Evolutionary conservation across 2,329 filamentous ascomycete genomes (phyloP), one percentile per base, ranked within the genome.

Genomic region (Nigrograna mackinnonii): DNA sequence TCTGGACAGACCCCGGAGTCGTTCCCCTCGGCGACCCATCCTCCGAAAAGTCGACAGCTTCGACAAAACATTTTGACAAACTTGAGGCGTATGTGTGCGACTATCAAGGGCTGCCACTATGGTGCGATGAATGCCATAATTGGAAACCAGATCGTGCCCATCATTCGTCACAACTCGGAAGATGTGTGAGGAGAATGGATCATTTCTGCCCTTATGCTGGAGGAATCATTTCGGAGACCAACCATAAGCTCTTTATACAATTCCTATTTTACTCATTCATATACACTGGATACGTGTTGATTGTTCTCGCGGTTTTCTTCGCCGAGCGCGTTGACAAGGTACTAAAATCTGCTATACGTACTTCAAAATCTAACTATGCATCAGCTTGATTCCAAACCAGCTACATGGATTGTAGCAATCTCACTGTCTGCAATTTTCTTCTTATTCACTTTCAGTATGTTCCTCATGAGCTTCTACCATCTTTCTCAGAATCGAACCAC

Each of bases 171-270:
- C 89, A 95, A 62, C 74, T 94, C 11, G 83, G 83, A 37, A 79
- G 90, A 32, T 97, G 92, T 60, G 87, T 95, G 17, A 74, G 80
- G 30, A 94, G 94, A 59, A 94, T 96, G 87, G 92, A 97, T 50
- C 92, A 97, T 62, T 94, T 91, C 58, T 99, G 94, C 60, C 94
- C 92, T 0, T 97, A 84, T 83, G 91, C 95, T n/a, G 92, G 92
- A 4, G 94, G 92, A 17, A 88, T 96, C 52, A 85, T 99, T 7
- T 87, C 84, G 0, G 91, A 96, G 65, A 91, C 83, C 1, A 76
- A 86, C 2, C 91, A 92, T 73, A 96, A 96, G 58, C 96, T 89
- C 69, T 97, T 99, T 61, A 74, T 91, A 9, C 94, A 96, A 54
- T 96, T 96, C 60, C 83, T 84, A 13, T 78, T 82, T 32, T 96